Evolutionary conservation across 2,329 filamentous ascomycete species (phyloP), one percentile per base, ranked within the genome.

Genomic region (Apiospora sp.): DNA sequence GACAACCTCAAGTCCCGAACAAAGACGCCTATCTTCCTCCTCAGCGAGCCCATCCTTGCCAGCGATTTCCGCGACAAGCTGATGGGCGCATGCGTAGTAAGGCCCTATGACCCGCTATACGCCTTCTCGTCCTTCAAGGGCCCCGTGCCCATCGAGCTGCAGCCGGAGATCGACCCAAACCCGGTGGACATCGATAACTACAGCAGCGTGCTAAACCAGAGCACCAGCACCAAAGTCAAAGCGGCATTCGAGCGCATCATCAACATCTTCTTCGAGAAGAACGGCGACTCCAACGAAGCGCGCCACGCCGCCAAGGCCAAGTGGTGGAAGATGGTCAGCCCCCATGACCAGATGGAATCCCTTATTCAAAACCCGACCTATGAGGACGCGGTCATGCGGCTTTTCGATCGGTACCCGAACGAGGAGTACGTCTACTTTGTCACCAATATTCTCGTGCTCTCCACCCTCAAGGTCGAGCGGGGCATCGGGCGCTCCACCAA

Each of bases 301-400:
- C 58, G 58, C 58, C 27, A 37, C 30, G 58, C 58, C 27, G 58
- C 58, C 58, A 67, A 13, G 22, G 58, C 58, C 58, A 67, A 67
- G 58, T 67, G 58, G 58, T 67, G 58, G 58, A 67, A 67, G 58
- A 67, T 67, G 58, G 58, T 37, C 30, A 67, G 30, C 7, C 58
- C 58, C 6, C 58, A 67, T 30, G 58, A 67, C 30, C 27, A 67
- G 30, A 34, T 67, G 27, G 58, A 67, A 16, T 22, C 22, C 30
- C 58, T 67, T 30, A 67, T 67, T 14, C 12, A n/a, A 16, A 12
- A 67, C 58, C 30, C 27, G 37, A 30, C 30, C 58, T 67, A 67
- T 30, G 19, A 22, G 58, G 27, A 67, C 27, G 22, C 58, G 58
- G 58, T 67, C 58, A n/a, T 67, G 58, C 58, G 58, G 30, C 30